Base-by-base conservation (phyloP, 2,329 filamentous ascomycete species). In the Fusarium algeriense region DNA sequence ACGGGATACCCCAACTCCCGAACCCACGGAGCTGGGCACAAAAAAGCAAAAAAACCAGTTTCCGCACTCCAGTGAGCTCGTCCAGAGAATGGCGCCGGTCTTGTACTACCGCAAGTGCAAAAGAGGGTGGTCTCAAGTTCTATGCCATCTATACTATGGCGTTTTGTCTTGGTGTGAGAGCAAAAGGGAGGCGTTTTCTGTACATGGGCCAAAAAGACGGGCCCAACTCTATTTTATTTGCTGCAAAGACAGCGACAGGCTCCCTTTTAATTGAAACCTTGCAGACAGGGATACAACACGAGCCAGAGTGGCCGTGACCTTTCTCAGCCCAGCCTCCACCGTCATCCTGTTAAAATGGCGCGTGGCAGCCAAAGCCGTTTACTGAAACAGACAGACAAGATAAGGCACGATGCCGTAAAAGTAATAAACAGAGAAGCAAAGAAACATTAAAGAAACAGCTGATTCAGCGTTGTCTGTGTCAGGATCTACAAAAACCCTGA, bases 211-310 rank as follows among this genome's bases (percentile, higher is more conserved):
- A 61, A 58, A 32, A 10, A 60, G 69, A 69, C 73, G 62, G 73
- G 49, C 52, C 58, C 73, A 75, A 75, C 73, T 74, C 66, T 75
- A 75, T 71, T 70, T 49, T 73, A 75, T 67, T 70, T 49, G 37
- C 50, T 55, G 46, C 43, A 43, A 55, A 46, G 57, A 60, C 53
- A 46, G 15, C 43, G 64, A 60, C 41, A 69, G 55, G 66, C 69
- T 71, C 58, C 57, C 48, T 43, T 53, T 20, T n/a, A 23, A 40
- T 30, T 2, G 6, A 30, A 30, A 60, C 58, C 26, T 63, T 57
- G 26, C 8, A 19, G 32, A 61, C 69, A 72, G 66, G 55, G 71
- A 65, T 67, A 15, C 64, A 20, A 67, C 64, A 67, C 64, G 64
- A 62, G 65, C 59, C 30, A 30, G 32, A 40, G 34, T 28, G 35